These are phyloP conservation scores for Ambrosia artemisiifolia DNA, from an alignment of 129 eudicot species.

Conservation along the genomic window DNA sequence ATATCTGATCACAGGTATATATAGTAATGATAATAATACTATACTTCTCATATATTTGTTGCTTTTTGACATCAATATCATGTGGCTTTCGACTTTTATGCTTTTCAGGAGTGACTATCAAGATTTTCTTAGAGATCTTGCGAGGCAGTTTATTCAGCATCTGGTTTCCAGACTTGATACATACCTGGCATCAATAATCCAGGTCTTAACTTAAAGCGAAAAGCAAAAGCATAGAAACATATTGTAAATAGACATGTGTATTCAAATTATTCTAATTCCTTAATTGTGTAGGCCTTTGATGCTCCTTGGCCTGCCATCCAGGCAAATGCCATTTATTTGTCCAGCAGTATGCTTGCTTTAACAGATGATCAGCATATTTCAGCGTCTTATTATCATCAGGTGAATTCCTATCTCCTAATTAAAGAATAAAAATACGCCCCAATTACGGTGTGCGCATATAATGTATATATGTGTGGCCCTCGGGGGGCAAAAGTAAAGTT, in stretches of 20 bases:
- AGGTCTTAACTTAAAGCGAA: conserved; percentile 40
- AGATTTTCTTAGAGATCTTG: conserved; percentile 82
- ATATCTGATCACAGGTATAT: conserved; percentile 81
- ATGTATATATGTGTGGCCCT: too few species aligned
- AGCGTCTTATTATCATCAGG: conserved; percentile 70
- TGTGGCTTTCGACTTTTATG: background rate
- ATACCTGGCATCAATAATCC: conserved; percentile 82
- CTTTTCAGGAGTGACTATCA: conserved; percentile 84
- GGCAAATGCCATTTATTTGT: conserved; percentile 89
- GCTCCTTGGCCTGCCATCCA: conserved; percentile 99
- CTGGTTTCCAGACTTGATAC: conserved; percentile 72
- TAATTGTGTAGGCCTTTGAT: conserved; percentile 75
- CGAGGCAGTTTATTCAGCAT: conserved; percentile 66
- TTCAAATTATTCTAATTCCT: background rate
- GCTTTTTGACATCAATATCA: conserved; percentile 10
- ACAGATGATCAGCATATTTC: conserved; percentile 79
- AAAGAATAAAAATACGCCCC: background rate
- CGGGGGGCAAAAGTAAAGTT: too few species aligned
- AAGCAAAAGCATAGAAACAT: conserved; percentile 1
- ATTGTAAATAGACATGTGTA: background rate
- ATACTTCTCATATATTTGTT: conserved; percentile 15
- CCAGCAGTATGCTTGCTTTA: conserved; percentile 76
- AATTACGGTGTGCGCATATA: too few species aligned
- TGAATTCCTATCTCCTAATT: conserved; percentile 1
- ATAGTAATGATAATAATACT: background rate